Base-by-base conservation (phyloP, 2,329 filamentous ascomycete species). In the Acephala macrosclerotiorum region DNA sequence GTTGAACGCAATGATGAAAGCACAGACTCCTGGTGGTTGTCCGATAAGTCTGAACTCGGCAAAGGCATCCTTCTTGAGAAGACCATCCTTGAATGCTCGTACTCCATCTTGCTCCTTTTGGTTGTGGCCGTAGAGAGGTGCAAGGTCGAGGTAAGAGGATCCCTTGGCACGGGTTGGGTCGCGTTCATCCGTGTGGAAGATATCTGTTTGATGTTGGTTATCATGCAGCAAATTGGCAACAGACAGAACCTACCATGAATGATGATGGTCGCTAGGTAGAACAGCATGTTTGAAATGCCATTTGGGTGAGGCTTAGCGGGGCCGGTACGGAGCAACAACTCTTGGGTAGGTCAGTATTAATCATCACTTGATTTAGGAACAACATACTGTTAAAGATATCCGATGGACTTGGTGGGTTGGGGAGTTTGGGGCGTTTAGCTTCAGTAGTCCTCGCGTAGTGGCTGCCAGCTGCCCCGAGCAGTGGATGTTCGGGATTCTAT, bases 1-100 rank as follows among this genome's bases (percentile, higher is more conserved):
- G 74, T 90, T 90, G 79, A 93, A 89, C 89, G 92, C 91, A 77
- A 94, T 83, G 36, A 94, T 79, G 1, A 94, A 73, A 5, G 91
- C 87, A 64, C 86, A 84, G 2, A 91, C 89, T 9, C 90, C 90
- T 0, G 91, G 89, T 0, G 91, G 91, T 72, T 91, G 88, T 8
- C 86, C 89, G 26, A 89, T 78, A 1, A 93, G 79, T 56, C 91
- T 84, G 76, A 88, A 87, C 73, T 93, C 90, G 3, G 89, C 86
- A 70, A 90, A 93, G 5, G 82, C 80, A 71, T 94, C 91, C 0
- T 88, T 83, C 80, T 94, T 93, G 69, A 94, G 80, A 75, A 84
- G 87, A 55, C 91, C 91, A 65, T 90, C 84, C 72, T 87, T 82
- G 75, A 91, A 91, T 0, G 89, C 91, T 63, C 84, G 78, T 58